Evolutionary conservation across 2,329 filamentous ascomycete genomes (phyloP).

Genomic region (Paradendryphiella salina): DNA sequence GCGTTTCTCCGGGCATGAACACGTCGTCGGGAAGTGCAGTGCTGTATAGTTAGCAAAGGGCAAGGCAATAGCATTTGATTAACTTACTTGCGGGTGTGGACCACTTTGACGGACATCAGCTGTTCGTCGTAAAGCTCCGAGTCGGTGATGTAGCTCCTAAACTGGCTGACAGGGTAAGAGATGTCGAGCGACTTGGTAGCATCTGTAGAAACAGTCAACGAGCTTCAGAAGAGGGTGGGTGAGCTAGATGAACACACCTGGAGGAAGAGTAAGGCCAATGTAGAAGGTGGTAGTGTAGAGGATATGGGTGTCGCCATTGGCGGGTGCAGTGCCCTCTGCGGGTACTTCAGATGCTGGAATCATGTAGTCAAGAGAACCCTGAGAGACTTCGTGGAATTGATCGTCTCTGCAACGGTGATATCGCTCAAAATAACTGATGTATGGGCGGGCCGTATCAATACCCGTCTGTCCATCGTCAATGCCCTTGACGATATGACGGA

Average conservation of each 20-base stretch:
- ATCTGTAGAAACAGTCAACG: constrained; percentile 39
- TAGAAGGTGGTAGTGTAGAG: constrained; percentile 93
- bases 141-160: constrained; percentile 77
- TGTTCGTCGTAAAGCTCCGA: constrained; percentile 76
- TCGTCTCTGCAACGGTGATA: constrained; percentile 69
- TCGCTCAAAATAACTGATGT: constrained; percentile 89
- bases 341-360: constrained; percentile 55
- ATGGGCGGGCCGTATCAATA: constrained; percentile 84
- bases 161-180: constrained; percentile 79
- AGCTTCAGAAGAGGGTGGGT: neutral
- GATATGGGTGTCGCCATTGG: constrained; percentile 50
- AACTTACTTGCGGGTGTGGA: constrained; percentile 82
- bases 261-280: constrained; percentile 79
- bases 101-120: constrained; percentile 77
- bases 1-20: constrained; percentile 74
- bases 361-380: constrained; percentile 65
- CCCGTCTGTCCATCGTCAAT: constrained; percentile 75
- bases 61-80: neutral
- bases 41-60: constrained; percentile 54
- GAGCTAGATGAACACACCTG: constrained; percentile 60
- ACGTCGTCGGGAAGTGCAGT: constrained; percentile 88
- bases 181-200: constrained; percentile 74
- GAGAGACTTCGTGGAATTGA: constrained; percentile 64
- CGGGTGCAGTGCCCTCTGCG: constrained; percentile 43
- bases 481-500: constrained; percentile 79